Evolutionary conservation across 352 stramenopile genomes (phyloP), one percentile per base, ranked within the genome.

Genomic region (Globisporangium acanthophoron): DNA sequence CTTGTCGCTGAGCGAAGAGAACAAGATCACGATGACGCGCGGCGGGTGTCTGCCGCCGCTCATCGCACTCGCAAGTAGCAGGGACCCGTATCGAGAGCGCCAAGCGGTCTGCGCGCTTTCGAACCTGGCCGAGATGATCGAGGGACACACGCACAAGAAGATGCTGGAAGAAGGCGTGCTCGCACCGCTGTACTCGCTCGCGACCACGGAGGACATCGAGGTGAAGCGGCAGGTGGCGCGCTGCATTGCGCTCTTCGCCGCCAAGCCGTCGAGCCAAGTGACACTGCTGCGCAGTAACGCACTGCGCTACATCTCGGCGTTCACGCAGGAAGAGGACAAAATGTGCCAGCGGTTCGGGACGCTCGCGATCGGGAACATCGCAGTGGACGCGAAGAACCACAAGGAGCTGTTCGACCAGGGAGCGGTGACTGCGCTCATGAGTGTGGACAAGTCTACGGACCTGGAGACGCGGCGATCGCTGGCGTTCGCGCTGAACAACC

Each of bases 61-160:
- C 3, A 79, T 98, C 35, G 85, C 84, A 31, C 75, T 99, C 3
- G 78, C 88, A 9, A 85, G 83, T 51, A 94, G 80, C 37, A 71
- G 78, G 44, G 96, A 98, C 61, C 61, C 80, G 9, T 87, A 97
- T 45, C 86, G 92, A n/a, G 90, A 98, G 63, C 80, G 90, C n/a
- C 92, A 98, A 48, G 88, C 94, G 2, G 80, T 96, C 5, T 95
- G 82, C n/a, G 88, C 95, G 33, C 70, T 99, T 1, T 93, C 90
- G 1, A 99, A 98, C 69, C 79, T 99, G 41, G 96, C 96, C 5
- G 96, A 98, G 61, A 98, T 98, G 79, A 92, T 97, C 47, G 92
- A 98, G 60, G 92, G 92, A 18, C 78, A 97, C 62, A 97, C 96
- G 15, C 95, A 98, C 68, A 92, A 93, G 56, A 96, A 96, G 47